Base-by-base conservation (phyloP, 1,139 yeast species). In the Yamadazyma friedrichii region DNA sequence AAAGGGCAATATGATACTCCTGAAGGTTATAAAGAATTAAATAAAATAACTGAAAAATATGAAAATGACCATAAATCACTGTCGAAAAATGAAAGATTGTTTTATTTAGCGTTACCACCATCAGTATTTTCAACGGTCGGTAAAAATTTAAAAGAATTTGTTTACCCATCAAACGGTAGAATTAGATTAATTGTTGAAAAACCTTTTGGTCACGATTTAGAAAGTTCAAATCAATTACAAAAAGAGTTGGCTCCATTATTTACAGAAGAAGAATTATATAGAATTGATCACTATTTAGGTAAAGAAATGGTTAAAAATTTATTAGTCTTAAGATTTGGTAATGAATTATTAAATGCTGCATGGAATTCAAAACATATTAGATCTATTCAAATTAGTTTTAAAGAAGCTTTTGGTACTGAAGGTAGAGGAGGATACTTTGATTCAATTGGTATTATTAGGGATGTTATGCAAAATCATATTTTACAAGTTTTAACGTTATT, bases 391-490 rank as follows among this genome's bases (percentile, higher is more conserved):
- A 82, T 93, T 52, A 78, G 93, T 16, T 91, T 93, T 73, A 94
- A 94, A 70, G 99, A 93, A 68, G 86, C 93, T 10, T 91, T 94
- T 56, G 98, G 98, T 44, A 93, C 98, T 35, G 97, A 93, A 67
- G 98, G 98, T 46, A 82, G 99, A 60, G 98, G 98, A 51, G 98
- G 98, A 31, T 93, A 93, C 71, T 93, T 94, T 59, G 98, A 94
- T 66, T 74, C 76, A 46, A 88, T 91, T 58, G 99, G 99, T 44
- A 93, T 93, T 58, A 88, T 93, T 51, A 82, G 99, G 66, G 99
- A 93, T 61, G 98, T 93, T 41, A 91, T 94, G 89, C 99, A 93
- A 71, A 93, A 93, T 75, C 99, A 93, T 67, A 69, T 93, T 58
- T 74, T 93, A 57, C 99, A 93, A 70, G 95, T 93, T 22, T 71